Base-by-base conservation (phyloP, 768 basidiomycete genomes). In the Leccinellum luteum region DNA sequence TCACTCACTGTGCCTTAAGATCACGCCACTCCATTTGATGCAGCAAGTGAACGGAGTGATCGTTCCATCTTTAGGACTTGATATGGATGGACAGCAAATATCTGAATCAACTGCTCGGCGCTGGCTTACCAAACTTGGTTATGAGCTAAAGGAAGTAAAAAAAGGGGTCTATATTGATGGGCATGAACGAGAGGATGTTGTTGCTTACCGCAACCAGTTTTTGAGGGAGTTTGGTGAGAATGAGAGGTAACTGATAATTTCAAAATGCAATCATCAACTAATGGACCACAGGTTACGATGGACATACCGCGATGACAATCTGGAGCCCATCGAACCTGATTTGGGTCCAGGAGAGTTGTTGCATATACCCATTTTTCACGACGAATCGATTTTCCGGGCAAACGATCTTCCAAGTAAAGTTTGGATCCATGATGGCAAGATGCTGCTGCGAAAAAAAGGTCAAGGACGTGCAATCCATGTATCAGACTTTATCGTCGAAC, bases 401-500 rank as follows among this genome's bases (percentile, higher is more conserved):
- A 69, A 69, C 44, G 66, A 72, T 12, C 27, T 57, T 5, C 13
- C 4, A 19, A 6, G 17, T n/a, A 12, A 17, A 14, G 48, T 31
- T 1, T 55, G 17, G 7, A 21, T 50, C 8, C 25, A 31, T 27
- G 60, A 57, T 48, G 51, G 56, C 4, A 55, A 59, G 23, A 49
- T 55, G 43, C 53, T 31, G 6, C 60, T 71, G 48, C 35, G 44
- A 13, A 69, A 70, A 52, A 72, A 79, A 56, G 69, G 73, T 6
- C 57, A 63, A 13, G 76, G 77, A 4, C 55, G 61, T 1, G 55
- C 74, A 6, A 77, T 78, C 31, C 75, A 78, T 64, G 67, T 75
- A 6, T 80, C 76, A 1, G 75, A 74, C 31, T 79, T 79, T 49
- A 73, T 79, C 30, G 68, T 70, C 41, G 66, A 72, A 21, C 65